Conservation (phyloP, 768 basidiomycete species). For the Suillus fuscotomentosus region DNA sequence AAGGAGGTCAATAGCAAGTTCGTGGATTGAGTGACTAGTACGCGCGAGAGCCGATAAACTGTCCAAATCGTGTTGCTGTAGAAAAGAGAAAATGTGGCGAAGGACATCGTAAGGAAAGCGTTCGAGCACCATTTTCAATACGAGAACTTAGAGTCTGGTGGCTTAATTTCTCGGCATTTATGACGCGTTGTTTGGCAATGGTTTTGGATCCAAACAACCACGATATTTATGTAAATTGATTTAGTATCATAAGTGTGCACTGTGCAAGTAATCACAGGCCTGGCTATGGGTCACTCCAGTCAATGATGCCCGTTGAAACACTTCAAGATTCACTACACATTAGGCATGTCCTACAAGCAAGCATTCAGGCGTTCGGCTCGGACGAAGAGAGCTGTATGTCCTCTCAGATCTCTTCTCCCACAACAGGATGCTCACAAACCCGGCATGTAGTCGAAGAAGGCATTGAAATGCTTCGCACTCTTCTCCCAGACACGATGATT, state of each 20-base stretch:
- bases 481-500: conserved; percentile 64
- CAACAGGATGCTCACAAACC: background rate
- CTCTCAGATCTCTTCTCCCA: background rate
- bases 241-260: background rate
- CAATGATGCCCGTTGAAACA: background rate
- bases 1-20: background rate
- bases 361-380: conserved; percentile 31
- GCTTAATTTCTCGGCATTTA: no score
- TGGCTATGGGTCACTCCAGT: background rate
- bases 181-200: background rate
- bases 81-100: background rate
- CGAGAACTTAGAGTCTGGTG: background rate
- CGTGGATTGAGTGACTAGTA: background rate
- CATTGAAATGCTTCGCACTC: conserved; percentile 50
- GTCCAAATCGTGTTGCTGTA: background rate
- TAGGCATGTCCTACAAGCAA: conserved; percentile 26
- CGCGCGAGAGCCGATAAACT: background rate
- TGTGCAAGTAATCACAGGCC: background rate
- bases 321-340: conserved; percentile 16
- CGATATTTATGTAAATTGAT: background rate
- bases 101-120: background rate
- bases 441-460: conserved; percentile 45
- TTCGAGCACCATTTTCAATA: background rate
- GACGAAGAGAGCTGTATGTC: conserved; percentile 30
- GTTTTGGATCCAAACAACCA: background rate